Percentiles rank a stretch among this genome's conserved stretches.
These are phyloP conservation scores for Endoconidiophora polonica DNA, from an alignment of 2,329 filamentous ascomycete genomes.

Conservation along the genomic window DNA sequence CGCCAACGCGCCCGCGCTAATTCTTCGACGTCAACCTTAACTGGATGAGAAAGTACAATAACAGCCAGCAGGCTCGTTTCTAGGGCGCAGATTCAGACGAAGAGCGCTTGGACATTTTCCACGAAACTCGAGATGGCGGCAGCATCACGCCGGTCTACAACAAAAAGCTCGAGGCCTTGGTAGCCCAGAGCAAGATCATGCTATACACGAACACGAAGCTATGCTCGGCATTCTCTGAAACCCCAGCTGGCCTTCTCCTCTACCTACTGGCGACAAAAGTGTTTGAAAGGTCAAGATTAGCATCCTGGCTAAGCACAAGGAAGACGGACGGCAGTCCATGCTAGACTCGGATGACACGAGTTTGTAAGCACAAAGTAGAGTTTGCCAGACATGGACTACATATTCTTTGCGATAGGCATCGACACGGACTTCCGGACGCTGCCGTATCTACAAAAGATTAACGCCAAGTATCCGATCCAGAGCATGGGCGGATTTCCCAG, in stretches of 20 bases:
- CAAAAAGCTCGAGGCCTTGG: conserved; percentile 47
- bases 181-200: conserved; percentile 32
- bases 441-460: conserved; percentile 43
- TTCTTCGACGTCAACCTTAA: conserved; percentile 61
- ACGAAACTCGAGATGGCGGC: conserved; percentile 53
- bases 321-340: no score
- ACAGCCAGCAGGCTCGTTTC: conserved; percentile 59
- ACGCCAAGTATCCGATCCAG: conserved; percentile 42
- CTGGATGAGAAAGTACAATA: conserved; percentile 74
- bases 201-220: conserved; percentile 39
- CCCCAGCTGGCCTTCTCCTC: no score
- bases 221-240: conserved; percentile 27
- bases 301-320: conserved; percentile 32
- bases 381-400: conserved; percentile 45
- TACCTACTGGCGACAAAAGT: not conserved
- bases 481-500: conserved; percentile 52
- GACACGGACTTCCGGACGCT: conserved; percentile 44
- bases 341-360: no score
- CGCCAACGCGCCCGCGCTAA: conserved; percentile 50
- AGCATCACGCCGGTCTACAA: conserved; percentile 55
- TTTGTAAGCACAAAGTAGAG: conserved; percentile 22
- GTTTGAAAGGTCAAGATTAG: conserved; percentile 18
- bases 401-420: conserved; percentile 63
- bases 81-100: conserved; percentile 59
- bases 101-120: conserved; percentile 49